These are phyloP conservation scores for Penicillium atrosanguineum DNA, from an alignment of 495 filamentous ascomycete species.

Conservation along the genomic window DNA sequence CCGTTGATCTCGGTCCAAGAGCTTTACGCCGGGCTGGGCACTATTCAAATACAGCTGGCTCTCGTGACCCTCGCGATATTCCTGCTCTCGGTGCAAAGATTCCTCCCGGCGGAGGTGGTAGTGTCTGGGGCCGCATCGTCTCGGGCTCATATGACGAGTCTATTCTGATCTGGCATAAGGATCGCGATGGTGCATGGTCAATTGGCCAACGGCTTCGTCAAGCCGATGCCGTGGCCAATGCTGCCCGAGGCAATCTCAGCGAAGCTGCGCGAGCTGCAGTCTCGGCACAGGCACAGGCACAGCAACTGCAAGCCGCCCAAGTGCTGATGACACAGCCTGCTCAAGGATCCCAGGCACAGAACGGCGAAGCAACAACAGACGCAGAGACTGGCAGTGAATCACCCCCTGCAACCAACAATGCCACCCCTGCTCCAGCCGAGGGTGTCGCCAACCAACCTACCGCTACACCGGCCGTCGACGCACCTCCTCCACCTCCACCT, in stretches of 20 bases:
- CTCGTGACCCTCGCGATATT: slow-evolving; percentile 70
- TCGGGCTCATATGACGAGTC: slow-evolving; percentile 95
- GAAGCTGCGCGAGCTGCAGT: slow-evolving; percentile 15
- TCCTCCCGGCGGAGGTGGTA: slow-evolving; percentile 85
- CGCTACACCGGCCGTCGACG: neutral
- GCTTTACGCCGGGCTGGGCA: slow-evolving; percentile 46
- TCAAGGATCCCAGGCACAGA: neutral
- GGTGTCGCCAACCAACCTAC: neutral
- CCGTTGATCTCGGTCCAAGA: slow-evolving; percentile 39
- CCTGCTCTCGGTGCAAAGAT: slow-evolving; percentile 76
- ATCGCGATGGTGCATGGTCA: slow-evolving; percentile 77
- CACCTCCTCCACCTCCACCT: neutral
- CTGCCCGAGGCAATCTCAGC: slow-evolving; percentile 26
- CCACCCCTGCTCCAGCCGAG: neutral
- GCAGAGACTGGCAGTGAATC: slow-evolving; percentile 1
- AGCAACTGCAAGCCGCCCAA: slow-evolving; percentile 1
- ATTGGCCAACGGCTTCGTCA: slow-evolving; percentile 70
- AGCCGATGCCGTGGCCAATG: slow-evolving; percentile 53
- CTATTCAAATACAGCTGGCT: slow-evolving; percentile 68
- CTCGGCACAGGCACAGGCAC: neutral
- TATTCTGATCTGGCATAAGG: slow-evolving; percentile 90
- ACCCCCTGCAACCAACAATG: neutral
- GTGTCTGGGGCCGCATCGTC: slow-evolving; percentile 82
- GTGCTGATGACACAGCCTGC: neutral
- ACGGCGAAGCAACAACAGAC: neutral